Evolutionary conservation across 1,284 basidiomycete species (phyloP).

Genomic region (Ustilago tritici): DNA sequence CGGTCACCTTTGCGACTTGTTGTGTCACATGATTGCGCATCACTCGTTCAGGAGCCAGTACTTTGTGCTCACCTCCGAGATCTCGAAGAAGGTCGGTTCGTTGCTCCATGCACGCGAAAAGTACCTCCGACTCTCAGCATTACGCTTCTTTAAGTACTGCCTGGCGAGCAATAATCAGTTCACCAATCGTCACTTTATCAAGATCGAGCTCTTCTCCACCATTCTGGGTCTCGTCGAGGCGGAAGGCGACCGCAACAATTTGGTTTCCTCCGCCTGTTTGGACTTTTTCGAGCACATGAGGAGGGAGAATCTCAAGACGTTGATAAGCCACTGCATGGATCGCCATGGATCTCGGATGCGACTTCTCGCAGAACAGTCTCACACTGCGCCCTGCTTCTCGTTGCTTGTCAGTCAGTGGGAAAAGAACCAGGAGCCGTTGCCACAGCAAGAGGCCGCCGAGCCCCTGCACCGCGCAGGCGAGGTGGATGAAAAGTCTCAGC

Average conservation of each 20-base stretch:
- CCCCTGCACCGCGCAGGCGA: constrained; percentile 16
- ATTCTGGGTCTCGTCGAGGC: constrained; percentile 83
- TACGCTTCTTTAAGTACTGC: constrained; percentile 90
- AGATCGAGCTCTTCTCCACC: constrained; percentile 84
- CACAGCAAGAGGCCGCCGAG: constrained; percentile 22
- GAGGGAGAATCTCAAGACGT: constrained; percentile 79
- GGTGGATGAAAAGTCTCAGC: constrained; percentile 25
- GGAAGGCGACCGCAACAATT: constrained; percentile 88
- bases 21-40: constrained; percentile 87
- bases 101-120: constrained; percentile 84
- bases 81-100: constrained; percentile 58
- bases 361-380: constrained; percentile 75
- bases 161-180: constrained; percentile 88
- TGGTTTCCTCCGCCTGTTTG: constrained; percentile 91
- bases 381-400: constrained; percentile 79
- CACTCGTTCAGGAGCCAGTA: constrained; percentile 87
- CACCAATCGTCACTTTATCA: constrained; percentile 84
- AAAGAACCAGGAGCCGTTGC: constrained; percentile 80
- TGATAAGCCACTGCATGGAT: constrained; percentile 87
- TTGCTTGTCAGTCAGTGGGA: constrained; percentile 85
- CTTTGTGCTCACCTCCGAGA: constrained; percentile 76
- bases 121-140: constrained; percentile 75
- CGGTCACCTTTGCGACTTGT: constrained; percentile 78
- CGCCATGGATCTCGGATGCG: constrained; percentile 78
- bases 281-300: constrained; percentile 93